A percentile compares a stretch with the other conserved stretches of the same genome.
phyloP scores from a whole-genome alignment of 495 filamentous ascomycete genomes.

The Aspergillus incahuasiensis region DNA sequence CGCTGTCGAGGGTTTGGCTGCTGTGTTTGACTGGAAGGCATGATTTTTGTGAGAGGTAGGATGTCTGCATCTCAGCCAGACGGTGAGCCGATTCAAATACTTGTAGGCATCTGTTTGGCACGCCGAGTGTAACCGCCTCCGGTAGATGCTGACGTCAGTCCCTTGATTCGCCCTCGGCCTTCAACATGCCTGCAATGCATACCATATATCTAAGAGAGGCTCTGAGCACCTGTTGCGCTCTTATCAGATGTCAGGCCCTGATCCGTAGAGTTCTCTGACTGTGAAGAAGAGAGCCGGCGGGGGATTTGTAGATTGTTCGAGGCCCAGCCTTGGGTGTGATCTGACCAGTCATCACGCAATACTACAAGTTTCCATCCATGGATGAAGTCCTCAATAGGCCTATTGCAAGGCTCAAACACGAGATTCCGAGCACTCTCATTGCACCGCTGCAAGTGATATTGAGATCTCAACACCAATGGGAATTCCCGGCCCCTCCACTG shows the following conservation, averaged over 20 bases:
- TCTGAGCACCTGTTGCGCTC: too few species aligned
- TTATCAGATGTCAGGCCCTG: too few species aligned
- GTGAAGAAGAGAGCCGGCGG: background rate
- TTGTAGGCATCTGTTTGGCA: conserved; percentile 3
- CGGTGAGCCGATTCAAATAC: background rate
- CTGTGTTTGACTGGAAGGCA: conserved; percentile 3
- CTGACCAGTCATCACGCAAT: background rate
- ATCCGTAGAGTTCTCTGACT: background rate
- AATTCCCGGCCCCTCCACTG: background rate
- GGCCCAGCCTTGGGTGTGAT: background rate
- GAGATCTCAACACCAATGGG: too few species aligned
- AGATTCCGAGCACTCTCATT: too few species aligned
- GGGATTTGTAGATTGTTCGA: background rate
- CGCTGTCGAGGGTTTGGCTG: background rate
- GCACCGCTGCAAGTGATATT: too few species aligned
- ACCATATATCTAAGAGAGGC: too few species aligned
- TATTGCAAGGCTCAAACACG: background rate
- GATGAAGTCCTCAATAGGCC: background rate
- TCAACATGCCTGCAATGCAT: background rate
- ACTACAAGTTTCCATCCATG: too few species aligned
- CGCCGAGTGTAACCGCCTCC: background rate
- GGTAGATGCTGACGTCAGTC: conserved; percentile 9
- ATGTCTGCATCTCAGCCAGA: background rate
- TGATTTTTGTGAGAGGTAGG: background rate
- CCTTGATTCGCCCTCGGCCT: background rate